These are phyloP conservation scores for Pleurotus ostreatus DNA, from an alignment of 768 basidiomycete species.

Conservation along the genomic window DNA sequence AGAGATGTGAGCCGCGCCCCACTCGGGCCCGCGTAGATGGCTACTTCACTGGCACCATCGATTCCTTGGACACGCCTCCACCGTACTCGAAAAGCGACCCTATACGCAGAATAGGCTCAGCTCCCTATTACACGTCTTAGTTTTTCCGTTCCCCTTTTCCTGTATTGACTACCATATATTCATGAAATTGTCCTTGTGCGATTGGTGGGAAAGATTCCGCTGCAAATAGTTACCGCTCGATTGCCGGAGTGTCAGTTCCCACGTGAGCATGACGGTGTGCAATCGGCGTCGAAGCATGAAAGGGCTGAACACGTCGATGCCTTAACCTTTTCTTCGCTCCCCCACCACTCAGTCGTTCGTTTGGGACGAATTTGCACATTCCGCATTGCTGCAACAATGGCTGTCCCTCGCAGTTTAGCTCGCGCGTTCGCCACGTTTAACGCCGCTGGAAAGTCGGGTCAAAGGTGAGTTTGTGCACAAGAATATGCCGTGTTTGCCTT, in stretches of 20 bases:
- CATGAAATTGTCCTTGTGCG: neutral
- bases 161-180: neutral
- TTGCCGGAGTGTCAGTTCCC: conserved; percentile 4
- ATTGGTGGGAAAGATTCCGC: neutral
- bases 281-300: neutral
- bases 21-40: neutral
- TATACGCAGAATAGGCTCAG: neutral
- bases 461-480: conserved; percentile 12
- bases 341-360: conserved; percentile 6
- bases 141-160: neutral
- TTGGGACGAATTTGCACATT: conserved; percentile 11
- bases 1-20: neutral
- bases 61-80: neutral
- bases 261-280: neutral
- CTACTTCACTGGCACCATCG: neutral
- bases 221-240: neutral
- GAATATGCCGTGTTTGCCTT: conserved; percentile 8
- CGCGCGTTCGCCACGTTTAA: conserved; percentile 44
- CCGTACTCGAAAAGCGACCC: neutral
- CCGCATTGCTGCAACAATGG: conserved; percentile 13
- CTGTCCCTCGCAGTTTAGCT: conserved; percentile 25
- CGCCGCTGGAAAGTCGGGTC: conserved; percentile 37
- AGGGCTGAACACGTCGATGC: neutral
- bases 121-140: neutral
- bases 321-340: conserved; percentile 17